Evolutionary conservation across 1,139 yeast species (phyloP), one percentile per base, ranked within the genome.

Genomic region (Spathaspora sp.): DNA sequence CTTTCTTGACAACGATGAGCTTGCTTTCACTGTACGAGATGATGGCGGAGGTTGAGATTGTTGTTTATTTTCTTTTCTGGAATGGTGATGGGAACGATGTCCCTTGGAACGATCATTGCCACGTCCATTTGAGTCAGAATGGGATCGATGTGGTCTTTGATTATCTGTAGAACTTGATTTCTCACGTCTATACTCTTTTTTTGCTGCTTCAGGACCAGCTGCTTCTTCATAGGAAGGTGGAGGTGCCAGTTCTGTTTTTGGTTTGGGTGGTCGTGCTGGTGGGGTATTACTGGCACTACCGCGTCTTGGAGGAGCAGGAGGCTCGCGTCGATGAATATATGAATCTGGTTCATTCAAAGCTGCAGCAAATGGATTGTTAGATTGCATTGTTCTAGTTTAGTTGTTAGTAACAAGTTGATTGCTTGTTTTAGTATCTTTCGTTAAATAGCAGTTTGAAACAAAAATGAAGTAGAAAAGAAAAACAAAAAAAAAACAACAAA

Each of bases 221-320:
- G 77, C 86, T 56, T 85, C 91, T 53, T 84, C 89, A 58, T 85
- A 84, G 0, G 88, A 72, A 5, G 91, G 89, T 16, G 76, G 75
- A 3, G 86, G 70, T 9, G 47, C 39, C 18, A 24, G 41, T 20
- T 44, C 38, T 4, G 61, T 55, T 8, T 55, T 56, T 16, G 61
- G 56, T 50, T 67, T 68, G 38, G 70, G 67, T 7, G 71, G 72
- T 45, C 67, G 65, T 42, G 64, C 61, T 43, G 67, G 68, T 56
- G 68, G 70, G 44, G 36, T 42, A 18, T 23, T 40, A 34, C 13
- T 38, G 31, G 25, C 20, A 26, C 38, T 43, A 15, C 25, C 41
- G 33, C 42, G 17, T 45, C 42, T 40, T 31, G 46, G 44, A 48
- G 54, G 63, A 10, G 67, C 69, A 23, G 72, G 74, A 9, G 72